Conservation (phyloP, 192 early-diverging fungal species). For the Coemansia sp. region DNA sequence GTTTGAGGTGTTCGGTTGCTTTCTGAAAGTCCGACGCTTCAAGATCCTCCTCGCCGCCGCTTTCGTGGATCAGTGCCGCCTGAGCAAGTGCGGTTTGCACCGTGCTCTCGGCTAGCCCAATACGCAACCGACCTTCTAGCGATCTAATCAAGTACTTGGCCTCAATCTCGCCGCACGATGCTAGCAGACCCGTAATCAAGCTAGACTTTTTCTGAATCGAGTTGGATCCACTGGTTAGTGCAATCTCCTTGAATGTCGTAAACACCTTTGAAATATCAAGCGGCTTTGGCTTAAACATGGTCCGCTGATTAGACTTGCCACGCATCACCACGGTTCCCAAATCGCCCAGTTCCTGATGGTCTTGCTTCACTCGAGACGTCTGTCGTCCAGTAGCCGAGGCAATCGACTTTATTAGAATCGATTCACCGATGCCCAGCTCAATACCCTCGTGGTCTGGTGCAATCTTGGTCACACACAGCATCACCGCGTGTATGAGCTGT, state of each 20-base stretch:
- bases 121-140: slow-evolving; percentile 89
- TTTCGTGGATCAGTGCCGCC: slow-evolving; percentile 64
- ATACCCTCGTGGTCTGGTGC: slow-evolving; percentile 94
- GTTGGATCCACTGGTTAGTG: slow-evolving; percentile 70
- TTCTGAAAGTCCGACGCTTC: slow-evolving; percentile 37
- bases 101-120: slow-evolving; percentile 93
- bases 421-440: slow-evolving; percentile 95
- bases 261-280: slow-evolving; percentile 82
- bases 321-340: slow-evolving; percentile 87
- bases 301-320: slow-evolving; percentile 81
- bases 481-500: slow-evolving; percentile 65
- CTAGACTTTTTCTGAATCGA: slow-evolving; percentile 65
- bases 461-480: slow-evolving; percentile 90
- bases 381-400: slow-evolving; percentile 83
- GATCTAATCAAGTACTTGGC: slow-evolving; percentile 83
- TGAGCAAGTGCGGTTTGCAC: slow-evolving; percentile 87
- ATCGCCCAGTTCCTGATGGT: slow-evolving; percentile 79
- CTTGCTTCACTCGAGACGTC: slow-evolving; percentile 73
- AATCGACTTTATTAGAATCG: slow-evolving; percentile 89
- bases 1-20: slow-evolving; percentile 59
- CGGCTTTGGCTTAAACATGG: slow-evolving; percentile 77
- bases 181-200: slow-evolving; percentile 75
- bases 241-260: slow-evolving; percentile 82
- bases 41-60: slow-evolving; percentile 33
- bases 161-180: slow-evolving; percentile 74